Evolutionary conservation across 2,329 filamentous ascomycete species (phyloP), one percentile per base, ranked within the genome.

Genomic region (Hypoxylon sp.): DNA sequence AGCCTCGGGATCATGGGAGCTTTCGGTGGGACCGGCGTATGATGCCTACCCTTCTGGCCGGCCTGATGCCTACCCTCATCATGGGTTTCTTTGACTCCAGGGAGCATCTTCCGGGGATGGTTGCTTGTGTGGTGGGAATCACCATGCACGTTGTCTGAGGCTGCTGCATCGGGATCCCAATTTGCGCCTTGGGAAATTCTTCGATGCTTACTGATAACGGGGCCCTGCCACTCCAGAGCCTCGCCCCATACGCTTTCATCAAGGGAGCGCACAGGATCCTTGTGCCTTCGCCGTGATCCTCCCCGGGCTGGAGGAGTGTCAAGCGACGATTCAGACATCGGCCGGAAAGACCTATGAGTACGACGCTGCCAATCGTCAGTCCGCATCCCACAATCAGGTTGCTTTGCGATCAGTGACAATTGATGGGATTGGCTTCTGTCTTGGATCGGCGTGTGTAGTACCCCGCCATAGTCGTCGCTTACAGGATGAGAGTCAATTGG

Each of bases 1-100:
- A 74, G 70, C 43, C 74, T 71, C 32, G 72, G 63, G 45, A 74
- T 73, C 43, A 57, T 47, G 5, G 74, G 73, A 23, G 74, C 69
- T 32, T 57, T 52, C 16, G 72, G 72, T 14, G 67, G 69, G 12
- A 59, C 19, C 7, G 62, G 48, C 19, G 30, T 14, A 14, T 51
- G 46, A 30, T 56, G 37, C 25, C 23, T 68, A n/a, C 55, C 37
- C 29, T 54, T 55, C 47, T 63, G 61, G 43, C 46, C 54, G 27
- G 21, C n/a, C 46, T 41, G 51, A 37, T 50, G n/a, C n/a, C 27
- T 19, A 30, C 23, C 41, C 14, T 47, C 43, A n/a, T 34, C 21
- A 32, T 68, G 41, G 41, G 52, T 56, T 43, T 69, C 67, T 19
- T 47, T 56, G 47, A 43, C 39, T 1, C 51, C 34, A 53, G 62